Evolutionary conservation across 2,329 filamentous ascomycete species (phyloP).

Genomic region (Scedosporium aurantiacum): DNA sequence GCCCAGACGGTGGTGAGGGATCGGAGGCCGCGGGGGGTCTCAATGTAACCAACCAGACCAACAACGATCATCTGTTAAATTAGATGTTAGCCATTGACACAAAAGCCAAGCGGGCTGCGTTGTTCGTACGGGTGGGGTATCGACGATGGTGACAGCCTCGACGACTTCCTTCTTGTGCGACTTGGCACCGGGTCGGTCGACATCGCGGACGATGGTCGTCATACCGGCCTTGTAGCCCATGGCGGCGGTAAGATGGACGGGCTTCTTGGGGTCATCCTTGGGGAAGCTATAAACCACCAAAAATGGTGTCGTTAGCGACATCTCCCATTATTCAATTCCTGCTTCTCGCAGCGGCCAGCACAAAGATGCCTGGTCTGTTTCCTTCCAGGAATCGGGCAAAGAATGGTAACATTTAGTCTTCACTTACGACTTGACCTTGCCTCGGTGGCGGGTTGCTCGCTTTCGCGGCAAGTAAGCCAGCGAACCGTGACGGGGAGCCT

Average conservation of each 20-base stretch:
- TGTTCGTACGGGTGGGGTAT: constrained; percentile 91
- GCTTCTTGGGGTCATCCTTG: constrained; percentile 99
- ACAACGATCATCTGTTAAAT: constrained; percentile 88
- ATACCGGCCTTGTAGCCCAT: constrained; percentile 99
- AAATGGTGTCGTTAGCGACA: not conserved
- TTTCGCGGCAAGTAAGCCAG: constrained; percentile 82
- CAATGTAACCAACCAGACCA: constrained; percentile 99
- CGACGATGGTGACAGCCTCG: constrained; percentile 77
- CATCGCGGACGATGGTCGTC: constrained; percentile 98
- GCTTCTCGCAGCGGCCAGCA: too few relatives aligned
- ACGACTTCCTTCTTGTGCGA: constrained; percentile 98
- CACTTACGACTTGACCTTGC: constrained; percentile 95
- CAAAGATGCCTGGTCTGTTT: too few relatives aligned
- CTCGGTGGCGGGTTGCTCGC: constrained; percentile 86
- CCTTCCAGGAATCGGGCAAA: not conserved
- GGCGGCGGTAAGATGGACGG: constrained; percentile 92
- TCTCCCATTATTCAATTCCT: not conserved
- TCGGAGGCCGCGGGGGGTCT: constrained; percentile 97
- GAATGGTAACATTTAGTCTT: not conserved
- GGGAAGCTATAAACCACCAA: constrained; percentile 61
- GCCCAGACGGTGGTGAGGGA: constrained; percentile 99
- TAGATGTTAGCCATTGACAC: constrained; percentile 61
- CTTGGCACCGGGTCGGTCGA: constrained; percentile 98
- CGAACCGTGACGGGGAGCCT: constrained; percentile 93
- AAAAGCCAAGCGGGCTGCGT: constrained; percentile 68